phyloP scores from a whole-genome alignment of 208 protist genomes.

The Baffinella frigidus region DNA sequence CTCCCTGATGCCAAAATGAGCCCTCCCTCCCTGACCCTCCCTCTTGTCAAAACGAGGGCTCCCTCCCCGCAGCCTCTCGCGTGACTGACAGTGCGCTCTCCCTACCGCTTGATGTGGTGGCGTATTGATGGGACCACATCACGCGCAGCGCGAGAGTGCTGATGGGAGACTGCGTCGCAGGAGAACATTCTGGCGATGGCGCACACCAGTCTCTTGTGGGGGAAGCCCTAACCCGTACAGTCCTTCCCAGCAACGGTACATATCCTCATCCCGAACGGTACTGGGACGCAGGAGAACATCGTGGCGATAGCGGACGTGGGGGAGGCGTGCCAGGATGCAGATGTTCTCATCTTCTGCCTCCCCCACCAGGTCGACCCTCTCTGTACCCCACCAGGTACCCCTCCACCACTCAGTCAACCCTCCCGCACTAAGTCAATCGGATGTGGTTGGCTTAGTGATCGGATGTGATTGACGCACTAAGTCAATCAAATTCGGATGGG shows the following conservation, averaged over 20 bases:
- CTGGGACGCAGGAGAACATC: neutral
- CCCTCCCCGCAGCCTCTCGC: neutral
- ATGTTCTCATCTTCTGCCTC: conserved; percentile 29
- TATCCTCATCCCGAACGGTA: neutral
- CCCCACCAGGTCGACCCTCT: neutral
- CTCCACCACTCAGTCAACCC: too few relatives aligned
- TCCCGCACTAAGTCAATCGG: too few relatives aligned
- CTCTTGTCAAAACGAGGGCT: neutral
- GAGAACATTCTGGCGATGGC: too few relatives aligned
- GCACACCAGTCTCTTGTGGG: neutral
- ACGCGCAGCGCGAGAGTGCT: too few relatives aligned
- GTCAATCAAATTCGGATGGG: too few relatives aligned
- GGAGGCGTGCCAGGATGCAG: neutral
- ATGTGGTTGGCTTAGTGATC: too few relatives aligned
- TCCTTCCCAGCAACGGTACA: neutral
- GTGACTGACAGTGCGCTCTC: neutral
- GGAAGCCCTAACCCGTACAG: neutral
- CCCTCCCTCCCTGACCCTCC: neutral
- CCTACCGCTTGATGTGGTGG: too few relatives aligned
- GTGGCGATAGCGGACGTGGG: neutral
- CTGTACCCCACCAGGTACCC: too few relatives aligned
- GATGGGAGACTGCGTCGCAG: too few relatives aligned
- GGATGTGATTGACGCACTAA: too few relatives aligned
- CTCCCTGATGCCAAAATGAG: neutral
- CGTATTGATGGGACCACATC: too few relatives aligned